Evolutionary conservation across 352 stramenopile genomes (phyloP).

Genomic region (Globisporangium paddicum): DNA sequence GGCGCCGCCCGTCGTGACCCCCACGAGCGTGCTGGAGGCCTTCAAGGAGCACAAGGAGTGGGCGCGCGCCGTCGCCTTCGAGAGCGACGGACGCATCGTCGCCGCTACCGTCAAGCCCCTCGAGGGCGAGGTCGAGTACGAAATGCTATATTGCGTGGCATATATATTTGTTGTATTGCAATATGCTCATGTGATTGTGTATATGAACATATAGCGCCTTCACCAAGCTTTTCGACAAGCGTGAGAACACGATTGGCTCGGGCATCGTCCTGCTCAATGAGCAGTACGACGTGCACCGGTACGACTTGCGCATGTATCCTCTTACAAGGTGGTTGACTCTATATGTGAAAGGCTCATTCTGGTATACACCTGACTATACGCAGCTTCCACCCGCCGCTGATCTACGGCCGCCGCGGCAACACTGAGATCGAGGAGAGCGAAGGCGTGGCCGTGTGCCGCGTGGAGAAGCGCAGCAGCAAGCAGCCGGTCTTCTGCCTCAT

Average conservation of each 20-base stretch:
- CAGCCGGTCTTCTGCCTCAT: slow-evolving; percentile 64
- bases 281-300: slow-evolving; percentile 84
- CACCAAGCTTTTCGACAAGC: slow-evolving; percentile 72
- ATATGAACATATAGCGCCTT: slow-evolving; percentile 23
- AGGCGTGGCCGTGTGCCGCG: slow-evolving; percentile 63
- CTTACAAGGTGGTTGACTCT: background rate
- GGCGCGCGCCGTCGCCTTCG: slow-evolving; percentile 56
- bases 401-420: slow-evolving; percentile 71
- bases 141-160: background rate
- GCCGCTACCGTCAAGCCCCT: slow-evolving; percentile 50
- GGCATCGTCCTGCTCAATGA: slow-evolving; percentile 69
- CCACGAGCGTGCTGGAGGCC: slow-evolving; percentile 41
- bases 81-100: slow-evolving; percentile 47
- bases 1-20: slow-evolving; percentile 22
- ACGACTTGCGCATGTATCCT: background rate
- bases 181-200: slow-evolving; percentile 5
- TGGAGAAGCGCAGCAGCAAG: slow-evolving; percentile 35
- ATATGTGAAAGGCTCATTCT: background rate
- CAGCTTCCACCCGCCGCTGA: slow-evolving; percentile 72
- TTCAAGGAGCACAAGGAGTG: slow-evolving; percentile 68
- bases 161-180: slow-evolving; percentile 2
- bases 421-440: slow-evolving; percentile 60
- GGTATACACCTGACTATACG: background rate
- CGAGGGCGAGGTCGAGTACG: slow-evolving; percentile 57
- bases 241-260: slow-evolving; percentile 65